phyloP scores from a whole-genome alignment of 1,284 basidiomycete genomes.

The Ustilago sp. region DNA sequence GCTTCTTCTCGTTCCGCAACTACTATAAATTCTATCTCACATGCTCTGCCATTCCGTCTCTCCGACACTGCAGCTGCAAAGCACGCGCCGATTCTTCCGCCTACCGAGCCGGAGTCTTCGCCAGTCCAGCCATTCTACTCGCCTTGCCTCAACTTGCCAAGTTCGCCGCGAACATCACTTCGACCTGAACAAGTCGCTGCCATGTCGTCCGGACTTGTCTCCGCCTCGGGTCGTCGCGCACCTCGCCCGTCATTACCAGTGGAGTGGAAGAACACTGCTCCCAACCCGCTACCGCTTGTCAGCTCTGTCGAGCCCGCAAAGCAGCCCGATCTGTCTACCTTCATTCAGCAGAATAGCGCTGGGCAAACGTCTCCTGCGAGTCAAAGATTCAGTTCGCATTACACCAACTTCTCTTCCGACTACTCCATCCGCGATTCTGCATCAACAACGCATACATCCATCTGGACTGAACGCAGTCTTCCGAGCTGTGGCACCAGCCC shows the following conservation, averaged over 20 bases:
- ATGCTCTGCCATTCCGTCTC: background rate
- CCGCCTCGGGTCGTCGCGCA: slow-evolving; percentile 9
- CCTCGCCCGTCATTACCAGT: slow-evolving; percentile 32
- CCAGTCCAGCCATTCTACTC: slow-evolving; percentile 33
- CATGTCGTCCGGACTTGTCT: background rate
- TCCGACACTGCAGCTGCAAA: slow-evolving; percentile 7
- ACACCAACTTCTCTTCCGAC: slow-evolving; percentile 35
- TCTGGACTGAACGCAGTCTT: slow-evolving; percentile 47
- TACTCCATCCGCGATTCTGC: slow-evolving; percentile 37
- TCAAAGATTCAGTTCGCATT: slow-evolving; percentile 24
- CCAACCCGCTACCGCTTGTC: slow-evolving; percentile 19
- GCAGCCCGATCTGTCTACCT: slow-evolving; percentile 14
- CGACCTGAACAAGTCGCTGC: slow-evolving; percentile 2
- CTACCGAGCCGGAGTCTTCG: slow-evolving; percentile 8
- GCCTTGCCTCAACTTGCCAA: slow-evolving; percentile 19
- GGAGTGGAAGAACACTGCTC: slow-evolving; percentile 19
- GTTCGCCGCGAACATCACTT: slow-evolving; percentile 11
- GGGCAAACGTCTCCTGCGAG: slow-evolving; percentile 21
- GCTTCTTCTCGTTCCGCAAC: background rate
- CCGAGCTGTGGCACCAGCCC: slow-evolving; percentile 47
- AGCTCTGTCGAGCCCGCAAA: slow-evolving; percentile 17
- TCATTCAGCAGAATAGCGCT: slow-evolving; percentile 15
- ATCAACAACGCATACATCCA: slow-evolving; percentile 37
- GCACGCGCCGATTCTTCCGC: background rate
- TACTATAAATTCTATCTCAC: background rate